Evolutionary conservation across 2,329 filamentous ascomycete genomes (phyloP).

Genomic region (Aurifilum marmelostoma): DNA sequence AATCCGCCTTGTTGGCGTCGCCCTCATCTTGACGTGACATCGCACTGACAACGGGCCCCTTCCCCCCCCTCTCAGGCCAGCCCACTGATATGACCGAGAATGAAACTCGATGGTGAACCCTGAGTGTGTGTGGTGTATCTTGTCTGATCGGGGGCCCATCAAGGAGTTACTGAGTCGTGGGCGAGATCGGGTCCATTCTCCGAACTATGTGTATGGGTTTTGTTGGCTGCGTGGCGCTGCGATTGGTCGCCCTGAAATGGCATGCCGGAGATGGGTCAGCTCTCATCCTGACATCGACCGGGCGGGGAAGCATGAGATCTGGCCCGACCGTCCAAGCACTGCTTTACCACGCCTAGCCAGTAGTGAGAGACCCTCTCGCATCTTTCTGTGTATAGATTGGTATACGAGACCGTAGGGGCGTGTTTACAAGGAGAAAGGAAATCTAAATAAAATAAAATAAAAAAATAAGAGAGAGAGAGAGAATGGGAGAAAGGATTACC

Average conservation of each 20-base stretch:
- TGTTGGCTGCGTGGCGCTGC: neutral
- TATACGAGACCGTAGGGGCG: neutral
- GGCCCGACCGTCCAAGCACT: neutral
- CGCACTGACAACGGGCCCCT: neutral
- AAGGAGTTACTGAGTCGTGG: neutral
- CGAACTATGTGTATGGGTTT: neutral
- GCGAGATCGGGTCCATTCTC: neutral
- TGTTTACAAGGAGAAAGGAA: no score
- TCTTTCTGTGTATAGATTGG: neutral
- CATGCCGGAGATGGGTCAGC: neutral
- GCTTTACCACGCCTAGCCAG: no score
- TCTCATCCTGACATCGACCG: neutral
- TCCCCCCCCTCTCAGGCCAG: neutral
- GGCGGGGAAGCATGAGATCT: conserved; percentile 1
- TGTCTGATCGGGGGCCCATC: neutral
- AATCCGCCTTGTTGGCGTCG: neutral
- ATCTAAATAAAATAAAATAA: no score
- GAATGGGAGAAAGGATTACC: no score
- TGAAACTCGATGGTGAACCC: conserved; percentile 1
- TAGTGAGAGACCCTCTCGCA: neutral
- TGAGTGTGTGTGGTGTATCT: neutral
- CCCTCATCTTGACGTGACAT: neutral
- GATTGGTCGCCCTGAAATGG: neutral
- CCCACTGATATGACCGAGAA: neutral
- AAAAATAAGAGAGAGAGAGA: no score